phyloP scores from a whole-genome alignment of 2,329 filamentous ascomycete genomes.

The Fusarium mexicanum region DNA sequence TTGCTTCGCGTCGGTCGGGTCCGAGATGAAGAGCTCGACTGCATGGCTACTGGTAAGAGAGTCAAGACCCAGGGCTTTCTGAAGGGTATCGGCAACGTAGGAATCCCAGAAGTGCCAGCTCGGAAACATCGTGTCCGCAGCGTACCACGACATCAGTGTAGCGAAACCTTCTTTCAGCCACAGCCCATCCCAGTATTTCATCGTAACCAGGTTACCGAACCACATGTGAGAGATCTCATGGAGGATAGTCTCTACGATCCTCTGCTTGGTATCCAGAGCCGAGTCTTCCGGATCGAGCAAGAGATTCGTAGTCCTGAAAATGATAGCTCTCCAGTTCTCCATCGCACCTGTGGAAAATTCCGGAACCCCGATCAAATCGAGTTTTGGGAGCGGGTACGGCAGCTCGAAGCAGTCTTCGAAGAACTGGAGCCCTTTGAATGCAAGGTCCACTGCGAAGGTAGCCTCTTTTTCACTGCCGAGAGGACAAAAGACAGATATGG shows the following conservation, averaged over 20 bases:
- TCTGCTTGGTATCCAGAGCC: neutral
- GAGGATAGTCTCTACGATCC: rapidly evolving
- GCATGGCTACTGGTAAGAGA: neutral
- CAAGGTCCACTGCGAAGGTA: neutral
- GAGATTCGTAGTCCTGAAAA: neutral
- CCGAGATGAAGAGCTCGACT: neutral
- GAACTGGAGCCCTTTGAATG: rapidly evolving
- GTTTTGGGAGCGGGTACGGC: neutral
- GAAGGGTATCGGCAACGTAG: neutral
- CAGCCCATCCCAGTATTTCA: too few species aligned
- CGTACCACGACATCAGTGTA: neutral
- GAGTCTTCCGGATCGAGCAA: neutral
- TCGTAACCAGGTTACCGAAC: neutral
- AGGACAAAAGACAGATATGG: neutral
- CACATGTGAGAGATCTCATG: neutral
- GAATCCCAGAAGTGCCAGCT: neutral
- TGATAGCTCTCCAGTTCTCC: neutral
- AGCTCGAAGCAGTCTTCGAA: neutral
- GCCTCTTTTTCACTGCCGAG: neutral
- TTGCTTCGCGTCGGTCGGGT: neutral
- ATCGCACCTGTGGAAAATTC: rapidly evolving
- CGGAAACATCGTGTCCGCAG: neutral
- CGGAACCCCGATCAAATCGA: neutral
- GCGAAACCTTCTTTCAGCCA: neutral
- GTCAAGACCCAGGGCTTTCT: neutral